Percentiles rank a stretch among this genome's conserved stretches.
These are phyloP conservation scores for Daldinia sp. DNA, from an alignment of 2,329 filamentous ascomycete species.

Conservation along the genomic window DNA sequence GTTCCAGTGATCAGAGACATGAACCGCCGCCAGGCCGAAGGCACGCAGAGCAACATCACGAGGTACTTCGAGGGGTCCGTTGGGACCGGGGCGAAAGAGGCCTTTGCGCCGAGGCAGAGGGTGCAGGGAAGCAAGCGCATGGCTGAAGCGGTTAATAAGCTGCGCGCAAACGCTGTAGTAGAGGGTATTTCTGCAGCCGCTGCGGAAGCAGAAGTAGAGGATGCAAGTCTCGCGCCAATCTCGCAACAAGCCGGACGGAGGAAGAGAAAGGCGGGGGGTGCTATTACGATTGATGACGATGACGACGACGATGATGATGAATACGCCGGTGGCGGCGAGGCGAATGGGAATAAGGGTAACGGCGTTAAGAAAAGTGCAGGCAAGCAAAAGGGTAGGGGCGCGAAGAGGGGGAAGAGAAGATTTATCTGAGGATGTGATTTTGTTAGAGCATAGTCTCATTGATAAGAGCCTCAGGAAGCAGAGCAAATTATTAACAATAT, in stretches of 20 bases:
- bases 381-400: conserved; percentile 33
- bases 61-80: conserved; percentile 84
- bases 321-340: conserved; percentile 32
- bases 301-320: conserved; percentile 43
- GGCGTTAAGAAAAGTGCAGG: conserved; percentile 30
- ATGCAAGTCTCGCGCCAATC: conserved; percentile 31
- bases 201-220: conserved; percentile 29
- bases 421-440: not conserved
- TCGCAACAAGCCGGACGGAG: conserved; percentile 32
- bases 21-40: conserved; percentile 88
- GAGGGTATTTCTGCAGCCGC: conserved; percentile 30
- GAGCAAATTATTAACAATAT: too few relatives aligned
- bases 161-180: conserved; percentile 67
- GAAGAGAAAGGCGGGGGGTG: conserved; percentile 52
- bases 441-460: not conserved
- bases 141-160: conserved; percentile 77
- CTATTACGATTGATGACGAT: conserved; percentile 38
- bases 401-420: conserved; percentile 45
- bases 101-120: conserved; percentile 77
- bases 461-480: not conserved
- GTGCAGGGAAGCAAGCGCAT: conserved; percentile 78
- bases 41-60: conserved; percentile 97
- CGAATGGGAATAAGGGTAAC: conserved; percentile 26
- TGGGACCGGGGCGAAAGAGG: conserved; percentile 73
- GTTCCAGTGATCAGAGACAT: conserved; percentile 96